phyloP scores from a whole-genome alignment of 441 rosid species.

The Omphalea diandra region DNA sequence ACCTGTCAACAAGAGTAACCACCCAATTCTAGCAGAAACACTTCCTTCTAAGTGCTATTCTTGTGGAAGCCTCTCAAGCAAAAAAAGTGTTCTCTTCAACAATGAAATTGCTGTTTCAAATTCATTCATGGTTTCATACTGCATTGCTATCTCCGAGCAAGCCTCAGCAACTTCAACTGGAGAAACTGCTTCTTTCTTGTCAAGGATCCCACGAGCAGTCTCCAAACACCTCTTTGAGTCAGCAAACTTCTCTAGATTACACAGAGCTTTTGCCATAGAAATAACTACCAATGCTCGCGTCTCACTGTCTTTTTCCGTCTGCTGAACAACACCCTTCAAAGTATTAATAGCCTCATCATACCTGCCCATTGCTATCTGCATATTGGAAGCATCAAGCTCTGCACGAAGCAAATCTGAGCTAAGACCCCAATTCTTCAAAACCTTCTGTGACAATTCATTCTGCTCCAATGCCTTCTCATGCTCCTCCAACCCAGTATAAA shows the following conservation, averaged over 20 bases:
- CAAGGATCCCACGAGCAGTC: conserved; percentile 74
- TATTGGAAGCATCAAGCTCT: conserved; percentile 84
- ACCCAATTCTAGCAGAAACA: conserved; percentile 87
- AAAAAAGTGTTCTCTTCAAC: conserved; percentile 59
- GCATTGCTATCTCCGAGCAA: conserved; percentile 88
- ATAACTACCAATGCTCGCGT: conserved; percentile 72
- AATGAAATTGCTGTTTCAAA: conserved; percentile 76
- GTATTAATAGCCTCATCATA: conserved; percentile 69
- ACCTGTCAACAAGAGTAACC: conserved; percentile 77
- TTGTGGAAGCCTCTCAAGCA: conserved; percentile 81
- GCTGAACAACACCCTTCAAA: conserved; percentile 57
- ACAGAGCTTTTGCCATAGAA: conserved; percentile 85
- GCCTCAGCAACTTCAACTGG: conserved; percentile 86
- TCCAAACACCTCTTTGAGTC: conserved; percentile 79
- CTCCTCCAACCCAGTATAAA: conserved; percentile 80
- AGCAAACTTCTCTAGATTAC: conserved; percentile 55
- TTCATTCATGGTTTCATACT: conserved; percentile 85
- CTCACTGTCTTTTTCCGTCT: conserved; percentile 71
- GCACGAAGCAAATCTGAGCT: conserved; percentile 65
- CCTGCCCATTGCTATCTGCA: conserved; percentile 83
- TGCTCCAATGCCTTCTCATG: conserved; percentile 88
- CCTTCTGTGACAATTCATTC: conserved; percentile 70
- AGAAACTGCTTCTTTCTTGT: conserved; percentile 58
- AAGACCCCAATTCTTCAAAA: conserved; percentile 85
- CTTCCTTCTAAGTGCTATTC: conserved; percentile 92